Evolutionary conservation across 345 rosid species (phyloP).

Genomic region (Ailanthus altissimus): DNA sequence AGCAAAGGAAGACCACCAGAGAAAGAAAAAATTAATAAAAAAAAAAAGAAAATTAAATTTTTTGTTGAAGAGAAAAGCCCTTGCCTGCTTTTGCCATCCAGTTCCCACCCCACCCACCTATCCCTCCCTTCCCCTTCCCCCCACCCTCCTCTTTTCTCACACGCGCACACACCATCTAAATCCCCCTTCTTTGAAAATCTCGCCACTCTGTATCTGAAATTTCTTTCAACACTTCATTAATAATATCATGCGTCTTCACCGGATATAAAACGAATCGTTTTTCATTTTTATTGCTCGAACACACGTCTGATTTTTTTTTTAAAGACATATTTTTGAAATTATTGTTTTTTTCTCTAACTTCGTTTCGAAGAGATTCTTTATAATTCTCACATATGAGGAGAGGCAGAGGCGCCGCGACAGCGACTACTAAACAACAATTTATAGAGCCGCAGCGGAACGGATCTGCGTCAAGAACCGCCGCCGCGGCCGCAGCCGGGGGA

Average conservation of each 20-base stretch:
- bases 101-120: conserved; percentile 24
- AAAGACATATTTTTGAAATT: background rate
- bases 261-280: too few species aligned
- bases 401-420: conserved; percentile 52
- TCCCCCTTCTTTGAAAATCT: too few species aligned
- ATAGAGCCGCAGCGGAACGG: conserved; percentile 40
- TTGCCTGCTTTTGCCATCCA: conserved; percentile 32
- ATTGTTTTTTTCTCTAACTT: background rate
- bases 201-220: too few species aligned
- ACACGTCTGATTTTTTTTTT: too few species aligned
- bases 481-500: background rate
- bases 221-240: too few species aligned
- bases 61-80: conserved; percentile 42
- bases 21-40: background rate
- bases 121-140: background rate
- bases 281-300: too few species aligned
- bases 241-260: too few species aligned
- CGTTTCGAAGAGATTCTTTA: background rate
- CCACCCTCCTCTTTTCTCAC: background rate
- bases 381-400: conserved; percentile 43
- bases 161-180: too few species aligned
- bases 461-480: conserved; percentile 1
- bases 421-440: conserved; percentile 17
- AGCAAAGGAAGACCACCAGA: background rate
- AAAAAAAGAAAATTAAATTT: conserved; percentile 11